Base-by-base conservation (phyloP, 2,329 filamentous ascomycete species). In the Colletotrichum tabaci region DNA sequence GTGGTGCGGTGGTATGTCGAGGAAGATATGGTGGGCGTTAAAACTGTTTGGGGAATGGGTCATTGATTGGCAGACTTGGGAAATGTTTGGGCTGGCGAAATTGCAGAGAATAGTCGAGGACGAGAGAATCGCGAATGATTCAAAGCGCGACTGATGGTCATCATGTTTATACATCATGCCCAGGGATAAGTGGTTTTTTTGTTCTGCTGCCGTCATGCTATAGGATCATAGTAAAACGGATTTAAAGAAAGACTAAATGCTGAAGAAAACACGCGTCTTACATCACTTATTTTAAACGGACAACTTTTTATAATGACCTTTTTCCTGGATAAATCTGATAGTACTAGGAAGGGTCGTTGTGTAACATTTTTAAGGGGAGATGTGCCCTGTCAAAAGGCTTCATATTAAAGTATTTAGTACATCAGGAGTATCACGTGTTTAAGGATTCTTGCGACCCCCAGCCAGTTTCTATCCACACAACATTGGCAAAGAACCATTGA, bases 1-100 rank as follows among this genome's bases (percentile, higher is more conserved):
- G 44, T 82, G 80, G 75, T 77, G 75, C 2, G 78, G 79, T 0
- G 78, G 79, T 1, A 76, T 78, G 71, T 74, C 77, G 40, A 72
- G 60, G 0, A 58, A 65, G 12, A 73, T 77, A 2, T 80, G 78
- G 79, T 40, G 74, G 0, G 40, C 79, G 21, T 77, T 79, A 2
- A 49, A 67, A 6, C 75, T 77, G 76, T 42, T 79, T 58, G 76
- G 74, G 0, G 80, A 82, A 74, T 53, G 62, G 18, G 38, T 74
- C 0, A 63, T 77, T 46, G 75, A 75, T 0, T 68, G 76, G 10
- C 78, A 79, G n/a, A 81, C 80, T 52, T 74, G 76, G 8, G 74
- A 65, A 12, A 64, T 42, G 60, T 67, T 73, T 38, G 60, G 38
- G 1, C 60, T 52, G 9, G 26, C 46, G 16, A 62, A 49, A 21